Conservation (phyloP, 441 rosid species). For the Adansonia gregorii region DNA sequence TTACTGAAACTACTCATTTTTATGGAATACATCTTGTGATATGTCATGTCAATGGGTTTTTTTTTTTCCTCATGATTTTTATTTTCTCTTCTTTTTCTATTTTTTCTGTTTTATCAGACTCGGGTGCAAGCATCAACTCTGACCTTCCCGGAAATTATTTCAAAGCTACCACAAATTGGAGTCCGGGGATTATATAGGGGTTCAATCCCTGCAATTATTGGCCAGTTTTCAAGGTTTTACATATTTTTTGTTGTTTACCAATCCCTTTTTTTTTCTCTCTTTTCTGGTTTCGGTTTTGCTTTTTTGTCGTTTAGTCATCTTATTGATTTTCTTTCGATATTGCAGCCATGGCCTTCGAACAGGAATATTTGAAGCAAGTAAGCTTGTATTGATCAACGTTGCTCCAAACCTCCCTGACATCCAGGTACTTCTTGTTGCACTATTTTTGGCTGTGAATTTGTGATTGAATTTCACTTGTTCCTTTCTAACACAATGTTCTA, state of each 20-base stretch:
- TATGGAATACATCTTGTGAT: background rate
- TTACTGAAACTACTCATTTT: background rate
- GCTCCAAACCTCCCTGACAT: conserved; percentile 90
- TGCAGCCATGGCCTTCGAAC: conserved; percentile 96
- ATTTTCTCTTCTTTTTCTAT: background rate
- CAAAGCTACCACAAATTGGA: conserved; percentile 94
- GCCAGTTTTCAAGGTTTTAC: conserved; percentile 91
- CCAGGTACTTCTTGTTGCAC: conserved; percentile 56
- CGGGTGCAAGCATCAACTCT: conserved; percentile 95
- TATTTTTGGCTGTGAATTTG: background rate
- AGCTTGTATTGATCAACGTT: conserved; percentile 78
- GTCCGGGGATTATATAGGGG: conserved; percentile 83
- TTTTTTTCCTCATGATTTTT: conserved; percentile 4
- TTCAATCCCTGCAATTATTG: conserved; percentile 92
- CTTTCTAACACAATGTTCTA: no score
- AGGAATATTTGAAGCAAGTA: conserved; percentile 90
- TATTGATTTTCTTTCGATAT: conserved; percentile 29
- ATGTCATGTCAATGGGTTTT: background rate
- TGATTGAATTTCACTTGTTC: background rate
- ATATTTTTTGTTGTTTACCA: conserved; percentile 7
- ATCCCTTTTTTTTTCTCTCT: background rate
- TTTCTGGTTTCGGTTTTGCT: conserved; percentile 15
- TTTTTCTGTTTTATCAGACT: conserved; percentile 55
- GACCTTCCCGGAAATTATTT: conserved; percentile 76
- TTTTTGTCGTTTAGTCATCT: conserved; percentile 20